Evolutionary conservation across 2,329 filamentous ascomycete genomes (phyloP).

Genomic region (Ustulina deusta): DNA sequence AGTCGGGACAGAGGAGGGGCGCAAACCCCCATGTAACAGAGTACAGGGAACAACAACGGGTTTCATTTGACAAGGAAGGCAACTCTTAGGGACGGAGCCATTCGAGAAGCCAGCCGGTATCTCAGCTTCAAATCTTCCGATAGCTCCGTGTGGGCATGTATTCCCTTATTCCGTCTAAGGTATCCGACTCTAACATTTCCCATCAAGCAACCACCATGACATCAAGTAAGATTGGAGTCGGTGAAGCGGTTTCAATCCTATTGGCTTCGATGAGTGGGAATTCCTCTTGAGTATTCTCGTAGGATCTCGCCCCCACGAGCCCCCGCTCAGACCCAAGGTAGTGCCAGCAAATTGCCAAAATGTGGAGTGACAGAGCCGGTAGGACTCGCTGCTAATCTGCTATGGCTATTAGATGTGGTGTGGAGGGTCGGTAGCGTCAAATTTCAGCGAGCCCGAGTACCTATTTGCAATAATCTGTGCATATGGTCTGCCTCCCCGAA

Average conservation of each 20-base stretch:
- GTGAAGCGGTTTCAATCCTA: conserved; percentile 29
- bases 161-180: conserved; percentile 27
- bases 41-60: conserved; percentile 23
- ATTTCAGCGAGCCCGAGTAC: conserved; percentile 19
- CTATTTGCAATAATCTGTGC: conserved; percentile 22
- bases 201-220: conserved; percentile 30
- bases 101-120: conserved; percentile 33
- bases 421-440: conserved; percentile 23
- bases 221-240: conserved; percentile 30
- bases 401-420: conserved; percentile 15
- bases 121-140: conserved; percentile 15
- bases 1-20: conserved; percentile 21
- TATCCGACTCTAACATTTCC: conserved; percentile 26
- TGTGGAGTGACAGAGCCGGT: conserved; percentile 28
- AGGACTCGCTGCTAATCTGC: conserved; percentile 23
- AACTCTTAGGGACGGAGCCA: conserved; percentile 25
- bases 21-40: conserved; percentile 32
- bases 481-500: conserved; percentile 3
- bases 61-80: conserved; percentile 31
- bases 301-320: conserved; percentile 49
- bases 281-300: conserved; percentile 32
- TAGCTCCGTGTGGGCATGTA: neutral
- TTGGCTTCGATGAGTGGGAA: conserved; percentile 27
- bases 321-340: conserved; percentile 41
- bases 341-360: conserved; percentile 40